Evolutionary conservation across 768 basidiomycete species (phyloP).

Genomic region (Gloeostereum incarnatum): DNA sequence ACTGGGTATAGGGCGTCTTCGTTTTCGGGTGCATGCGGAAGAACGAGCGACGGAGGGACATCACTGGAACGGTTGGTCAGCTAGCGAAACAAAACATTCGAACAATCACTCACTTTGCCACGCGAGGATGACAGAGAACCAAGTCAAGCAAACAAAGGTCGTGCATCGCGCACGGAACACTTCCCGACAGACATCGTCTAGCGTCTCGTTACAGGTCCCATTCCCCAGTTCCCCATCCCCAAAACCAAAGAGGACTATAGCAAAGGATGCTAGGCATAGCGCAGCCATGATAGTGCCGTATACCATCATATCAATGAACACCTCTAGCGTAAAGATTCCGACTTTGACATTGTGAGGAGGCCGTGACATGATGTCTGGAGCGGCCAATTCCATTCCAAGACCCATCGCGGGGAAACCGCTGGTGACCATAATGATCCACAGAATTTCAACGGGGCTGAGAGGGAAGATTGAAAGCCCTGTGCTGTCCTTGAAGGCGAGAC

Average conservation of each 20-base stretch:
- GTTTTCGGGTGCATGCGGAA: no score
- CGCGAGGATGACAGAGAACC: constrained; percentile 24
- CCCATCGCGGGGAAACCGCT: constrained; percentile 42
- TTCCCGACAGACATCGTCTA: constrained; percentile 14
- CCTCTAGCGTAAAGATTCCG: constrained; percentile 27
- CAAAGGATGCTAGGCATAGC: constrained; percentile 20
- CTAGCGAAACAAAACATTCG: constrained; percentile 26
- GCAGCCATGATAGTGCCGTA: constrained; percentile 28
- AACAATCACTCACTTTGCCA: constrained; percentile 29
- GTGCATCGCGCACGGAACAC: constrained; percentile 27
- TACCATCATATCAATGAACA: constrained; percentile 25
- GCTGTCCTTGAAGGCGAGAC: constrained; percentile 45
- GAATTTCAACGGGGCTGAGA: constrained; percentile 40
- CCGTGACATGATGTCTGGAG: constrained; percentile 38
- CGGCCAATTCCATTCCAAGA: constrained; percentile 41
- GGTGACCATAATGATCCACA: constrained; percentile 43
- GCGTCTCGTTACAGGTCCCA: constrained; percentile 20
- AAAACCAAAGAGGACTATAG: constrained; percentile 25
- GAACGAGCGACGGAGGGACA: no score
- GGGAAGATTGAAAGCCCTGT: constrained; percentile 43
- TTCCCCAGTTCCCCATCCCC: constrained; percentile 20
- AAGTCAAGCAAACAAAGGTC: constrained; percentile 26
- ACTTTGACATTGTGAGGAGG: constrained; percentile 29
- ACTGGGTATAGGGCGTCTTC: no score
- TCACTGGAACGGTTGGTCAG: constrained; percentile 22